Evolutionary conservation across 495 filamentous ascomycete species (phyloP).

Genomic region (Annulohypoxylon maeteangense): DNA sequence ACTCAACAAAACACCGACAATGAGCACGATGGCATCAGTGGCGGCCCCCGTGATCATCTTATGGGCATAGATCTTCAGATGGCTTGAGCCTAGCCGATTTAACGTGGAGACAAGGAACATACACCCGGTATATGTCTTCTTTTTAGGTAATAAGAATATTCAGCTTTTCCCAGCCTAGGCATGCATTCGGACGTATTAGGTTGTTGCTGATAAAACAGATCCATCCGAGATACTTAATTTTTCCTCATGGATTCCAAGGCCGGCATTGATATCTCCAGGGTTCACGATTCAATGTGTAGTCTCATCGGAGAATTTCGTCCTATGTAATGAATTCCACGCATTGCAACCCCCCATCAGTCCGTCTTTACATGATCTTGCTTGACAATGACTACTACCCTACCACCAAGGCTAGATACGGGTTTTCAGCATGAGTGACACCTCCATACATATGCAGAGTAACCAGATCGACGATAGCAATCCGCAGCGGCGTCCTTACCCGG

Average conservation of each 20-base stretch:
- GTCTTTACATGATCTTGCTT: neutral
- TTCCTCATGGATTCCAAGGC: neutral
- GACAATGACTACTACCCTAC: neutral
- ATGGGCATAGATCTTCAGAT: conserved; percentile 6
- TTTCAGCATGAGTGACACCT: neutral
- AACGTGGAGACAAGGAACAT: neutral
- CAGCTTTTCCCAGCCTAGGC: neutral
- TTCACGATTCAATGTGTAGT: neutral
- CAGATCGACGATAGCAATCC: neutral
- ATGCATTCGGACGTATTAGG: neutral
- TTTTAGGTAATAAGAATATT: neutral
- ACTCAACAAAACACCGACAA: neutral
- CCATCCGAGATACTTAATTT: no score
- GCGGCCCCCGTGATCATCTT: neutral
- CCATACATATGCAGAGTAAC: neutral
- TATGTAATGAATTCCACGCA: neutral
- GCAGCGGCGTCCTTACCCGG: neutral
- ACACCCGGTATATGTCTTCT: neutral
- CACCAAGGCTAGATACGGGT: neutral
- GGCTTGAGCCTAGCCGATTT: neutral
- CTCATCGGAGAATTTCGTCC: neutral
- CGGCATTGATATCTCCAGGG: neutral
- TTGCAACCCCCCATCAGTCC: neutral
- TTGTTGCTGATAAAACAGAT: neutral
- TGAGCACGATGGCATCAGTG: conserved; percentile 8